phyloP scores from a whole-genome alignment of 371 early-diverging fungal genomes.

The Gilbertella persicaria region DNA sequence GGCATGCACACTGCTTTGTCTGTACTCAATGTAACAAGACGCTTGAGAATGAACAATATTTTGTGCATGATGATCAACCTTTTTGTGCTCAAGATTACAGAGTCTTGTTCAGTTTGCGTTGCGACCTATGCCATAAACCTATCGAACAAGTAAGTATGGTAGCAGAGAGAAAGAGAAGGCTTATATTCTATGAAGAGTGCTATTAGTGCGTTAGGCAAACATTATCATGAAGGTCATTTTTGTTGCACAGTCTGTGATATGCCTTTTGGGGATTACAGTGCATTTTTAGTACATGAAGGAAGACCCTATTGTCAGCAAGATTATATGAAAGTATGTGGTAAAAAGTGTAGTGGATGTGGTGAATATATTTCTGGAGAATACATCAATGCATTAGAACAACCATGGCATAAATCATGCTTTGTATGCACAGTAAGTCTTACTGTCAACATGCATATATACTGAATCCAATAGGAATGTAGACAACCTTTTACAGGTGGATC shows the following conservation, averaged over 20 bases:
- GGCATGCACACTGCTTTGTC: constrained; percentile 25
- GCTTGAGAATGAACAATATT: constrained; percentile 20
- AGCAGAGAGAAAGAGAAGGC: not conserved
- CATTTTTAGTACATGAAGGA: constrained; percentile 22
- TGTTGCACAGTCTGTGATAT: constrained; percentile 15
- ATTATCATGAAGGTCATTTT: constrained; percentile 30
- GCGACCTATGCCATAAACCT: constrained; percentile 26
- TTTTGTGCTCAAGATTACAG: constrained; percentile 24
- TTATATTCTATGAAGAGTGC: constrained; percentile 10
- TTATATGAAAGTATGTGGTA: constrained; percentile 16
- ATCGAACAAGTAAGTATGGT: constrained; percentile 18
- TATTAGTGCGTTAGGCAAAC: constrained; percentile 24
- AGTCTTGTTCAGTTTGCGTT: constrained; percentile 17
- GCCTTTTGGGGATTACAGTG: constrained; percentile 18
- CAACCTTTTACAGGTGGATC: constrained; percentile 47
- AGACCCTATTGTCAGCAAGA: constrained; percentile 28
- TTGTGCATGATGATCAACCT: constrained; percentile 15
- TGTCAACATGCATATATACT: not conserved
- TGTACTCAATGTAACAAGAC: constrained; percentile 15
- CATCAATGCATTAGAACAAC: constrained; percentile 59
- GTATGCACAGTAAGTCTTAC: constrained; percentile 54
- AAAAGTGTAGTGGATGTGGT: constrained; percentile 24
- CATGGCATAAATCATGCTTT: constrained; percentile 75
- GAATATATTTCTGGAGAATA: constrained; percentile 58
- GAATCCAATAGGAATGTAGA: constrained; percentile 42